phyloP scores from a whole-genome alignment of 164 flowering plant species.

The Tinospora cordifolia region DNA sequence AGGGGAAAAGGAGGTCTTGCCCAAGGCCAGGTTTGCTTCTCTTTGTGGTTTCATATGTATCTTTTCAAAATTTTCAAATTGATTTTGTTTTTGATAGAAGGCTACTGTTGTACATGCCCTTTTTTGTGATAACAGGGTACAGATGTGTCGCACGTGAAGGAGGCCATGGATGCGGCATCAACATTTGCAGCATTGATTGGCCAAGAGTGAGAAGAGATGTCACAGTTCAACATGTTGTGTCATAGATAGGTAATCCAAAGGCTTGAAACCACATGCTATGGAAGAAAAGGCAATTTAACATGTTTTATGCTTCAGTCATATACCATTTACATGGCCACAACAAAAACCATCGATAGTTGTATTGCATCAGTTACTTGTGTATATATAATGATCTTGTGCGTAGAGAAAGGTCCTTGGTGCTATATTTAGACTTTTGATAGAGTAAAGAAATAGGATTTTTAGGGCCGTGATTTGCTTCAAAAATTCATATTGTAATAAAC shows the following conservation, averaged over 20 bases:
- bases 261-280: background rate
- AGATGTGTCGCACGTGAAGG: constrained; percentile 40
- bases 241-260: background rate
- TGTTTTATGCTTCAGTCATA: background rate
- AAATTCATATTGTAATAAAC: no score
- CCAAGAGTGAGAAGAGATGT: background rate
- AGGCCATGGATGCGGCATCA: constrained; percentile 54
- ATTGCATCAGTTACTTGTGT: background rate
- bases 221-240: background rate
- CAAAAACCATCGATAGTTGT: background rate
- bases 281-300: background rate
- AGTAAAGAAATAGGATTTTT: background rate
- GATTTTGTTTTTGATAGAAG: background rate
- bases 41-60: background rate
- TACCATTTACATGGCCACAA: background rate
- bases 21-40: constrained; percentile 73
- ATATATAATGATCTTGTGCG: background rate
- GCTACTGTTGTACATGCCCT: background rate
- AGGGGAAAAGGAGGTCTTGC: constrained; percentile 84
- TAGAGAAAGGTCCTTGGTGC: background rate
- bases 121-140: constrained; percentile 35
- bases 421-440: background rate
- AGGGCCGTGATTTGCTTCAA: background rate
- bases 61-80: background rate
- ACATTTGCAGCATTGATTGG: constrained; percentile 47